Evolutionary conservation across 106 monocot species (phyloP).

Genomic region (Apostasia ramifera): DNA sequence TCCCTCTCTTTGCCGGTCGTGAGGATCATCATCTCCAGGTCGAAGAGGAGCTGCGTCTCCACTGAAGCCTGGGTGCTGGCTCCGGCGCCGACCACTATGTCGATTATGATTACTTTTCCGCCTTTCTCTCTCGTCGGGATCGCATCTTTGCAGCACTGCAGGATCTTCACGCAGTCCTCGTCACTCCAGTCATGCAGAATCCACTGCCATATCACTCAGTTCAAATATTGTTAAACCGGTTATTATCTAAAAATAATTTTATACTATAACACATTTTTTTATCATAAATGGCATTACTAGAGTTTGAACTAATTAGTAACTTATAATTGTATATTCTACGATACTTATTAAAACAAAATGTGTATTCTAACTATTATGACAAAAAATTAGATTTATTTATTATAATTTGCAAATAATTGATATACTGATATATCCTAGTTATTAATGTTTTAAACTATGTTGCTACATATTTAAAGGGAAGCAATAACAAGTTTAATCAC

Average conservation of each 20-base stretch:
- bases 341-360: not conserved
- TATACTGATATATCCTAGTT: no score
- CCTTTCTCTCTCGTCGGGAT: constrained; percentile 5
- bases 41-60: constrained; percentile 14
- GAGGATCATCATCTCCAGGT: constrained; percentile 16
- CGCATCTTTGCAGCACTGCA: constrained; percentile 14
- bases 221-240: not conserved
- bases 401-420: no score
- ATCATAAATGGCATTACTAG: no score
- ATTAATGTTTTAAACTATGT: no score
- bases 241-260: not conserved
- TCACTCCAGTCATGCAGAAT: constrained; percentile 22
- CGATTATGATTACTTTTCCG: constrained; percentile 21
- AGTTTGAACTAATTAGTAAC: no score
- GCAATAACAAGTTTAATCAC: no score
- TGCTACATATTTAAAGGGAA: no score
- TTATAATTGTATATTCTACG: not conserved
- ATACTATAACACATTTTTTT: no score
- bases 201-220: constrained; percentile 5
- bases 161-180: constrained; percentile 12
- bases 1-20: constrained; percentile 9
- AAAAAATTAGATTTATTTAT: no score
- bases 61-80: not conserved
- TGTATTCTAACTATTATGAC: no score
- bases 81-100: constrained; percentile 11